phyloP scores from a whole-genome alignment of 257 asterid species.

The Verbena officinalis region DNA sequence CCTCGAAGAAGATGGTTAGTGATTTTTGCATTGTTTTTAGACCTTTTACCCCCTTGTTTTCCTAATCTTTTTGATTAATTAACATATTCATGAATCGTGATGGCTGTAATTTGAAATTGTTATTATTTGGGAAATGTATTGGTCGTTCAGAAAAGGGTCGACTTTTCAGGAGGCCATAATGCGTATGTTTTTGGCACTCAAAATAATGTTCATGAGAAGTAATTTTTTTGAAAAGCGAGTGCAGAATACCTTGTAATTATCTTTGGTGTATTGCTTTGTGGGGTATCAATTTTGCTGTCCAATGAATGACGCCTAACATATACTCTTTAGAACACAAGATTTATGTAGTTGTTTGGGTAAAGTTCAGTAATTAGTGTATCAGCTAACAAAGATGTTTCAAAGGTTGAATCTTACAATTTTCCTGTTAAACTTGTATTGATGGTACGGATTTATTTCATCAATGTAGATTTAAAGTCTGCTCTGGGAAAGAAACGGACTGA shows the following conservation, averaged over 20 bases:
- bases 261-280: not conserved
- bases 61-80: not conserved
- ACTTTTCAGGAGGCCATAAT: not conserved
- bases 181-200: not conserved
- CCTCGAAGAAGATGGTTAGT: slow-evolving; percentile 91
- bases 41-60: not conserved
- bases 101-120: slow-evolving; percentile 7
- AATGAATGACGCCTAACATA: not conserved
- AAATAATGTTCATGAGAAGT: not conserved
- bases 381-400: not conserved
- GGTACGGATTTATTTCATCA: slow-evolving; percentile 23
- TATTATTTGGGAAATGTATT: not conserved
- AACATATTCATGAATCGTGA: not conserved
- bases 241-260: not conserved
- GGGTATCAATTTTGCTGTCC: not conserved
- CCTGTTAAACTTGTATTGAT: not conserved
- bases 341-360: not conserved
- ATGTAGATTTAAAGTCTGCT: slow-evolving; percentile 79
- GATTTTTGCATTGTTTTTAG: not conserved
- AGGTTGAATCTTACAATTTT: not conserved
- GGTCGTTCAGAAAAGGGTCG: not conserved
- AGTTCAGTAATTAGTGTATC: not conserved
- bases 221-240: not conserved
- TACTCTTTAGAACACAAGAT: not conserved
- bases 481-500: slow-evolving; percentile 85